Evolutionary conservation across 768 basidiomycete genomes (phyloP).

Genomic region (Trametes coccinea): DNA sequence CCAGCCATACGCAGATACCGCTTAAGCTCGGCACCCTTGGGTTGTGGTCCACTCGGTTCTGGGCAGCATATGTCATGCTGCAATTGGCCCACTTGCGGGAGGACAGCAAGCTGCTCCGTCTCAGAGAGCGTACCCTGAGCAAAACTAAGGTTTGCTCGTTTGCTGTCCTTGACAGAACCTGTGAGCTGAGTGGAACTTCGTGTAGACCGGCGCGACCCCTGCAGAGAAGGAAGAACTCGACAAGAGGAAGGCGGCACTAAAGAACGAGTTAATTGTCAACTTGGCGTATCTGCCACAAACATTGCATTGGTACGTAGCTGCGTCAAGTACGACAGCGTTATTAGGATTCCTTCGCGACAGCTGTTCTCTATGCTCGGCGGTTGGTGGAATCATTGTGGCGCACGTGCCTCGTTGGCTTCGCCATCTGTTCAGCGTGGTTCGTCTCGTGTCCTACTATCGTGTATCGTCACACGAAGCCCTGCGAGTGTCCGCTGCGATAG

Average conservation of each 20-base stretch:
- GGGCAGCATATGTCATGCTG: slow-evolving; percentile 76
- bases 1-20: slow-evolving; percentile 36
- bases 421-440: not conserved
- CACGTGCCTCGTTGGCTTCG: not conserved
- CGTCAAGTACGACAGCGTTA: not conserved
- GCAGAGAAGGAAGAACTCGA: slow-evolving; percentile 56
- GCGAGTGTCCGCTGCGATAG: too few relatives aligned
- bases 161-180: not conserved
- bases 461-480: not conserved
- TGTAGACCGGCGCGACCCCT: slow-evolving; percentile 38
- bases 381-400: not conserved
- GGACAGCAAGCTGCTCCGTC: slow-evolving; percentile 59
- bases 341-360: not conserved
- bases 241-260: slow-evolving; percentile 64
- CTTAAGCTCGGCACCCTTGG: slow-evolving; percentile 51
- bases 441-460: not conserved
- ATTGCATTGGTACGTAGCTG: slow-evolving; percentile 69
- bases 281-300: slow-evolving; percentile 79
- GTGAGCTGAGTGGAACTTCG: not conserved
- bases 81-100: slow-evolving; percentile 74
- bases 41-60: slow-evolving; percentile 78
- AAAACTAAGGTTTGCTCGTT: slow-evolving; percentile 52
- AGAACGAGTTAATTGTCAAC: slow-evolving; percentile 73
- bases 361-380: not conserved
- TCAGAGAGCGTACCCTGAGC: slow-evolving; percentile 53